Conservation (phyloP, 352 stramenopile species). For the Phytopythium mirpurense region DNA sequence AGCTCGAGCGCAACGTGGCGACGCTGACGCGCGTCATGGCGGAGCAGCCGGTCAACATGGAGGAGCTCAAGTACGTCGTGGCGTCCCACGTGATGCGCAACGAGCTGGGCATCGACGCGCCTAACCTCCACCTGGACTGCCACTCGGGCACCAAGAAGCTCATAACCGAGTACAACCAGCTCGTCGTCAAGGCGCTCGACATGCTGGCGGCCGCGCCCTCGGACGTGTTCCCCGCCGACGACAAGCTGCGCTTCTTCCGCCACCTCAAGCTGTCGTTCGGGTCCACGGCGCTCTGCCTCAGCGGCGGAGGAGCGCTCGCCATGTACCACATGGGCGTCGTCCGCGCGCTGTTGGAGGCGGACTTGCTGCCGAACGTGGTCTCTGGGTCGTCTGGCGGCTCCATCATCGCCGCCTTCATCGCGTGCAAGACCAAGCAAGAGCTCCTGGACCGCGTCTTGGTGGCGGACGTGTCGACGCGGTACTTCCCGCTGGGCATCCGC, state of each 20-base stretch:
- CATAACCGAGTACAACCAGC: constrained; percentile 46
- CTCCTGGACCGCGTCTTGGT: constrained; percentile 46
- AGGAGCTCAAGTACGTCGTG: constrained; percentile 55
- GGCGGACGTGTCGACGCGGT: constrained; percentile 56
- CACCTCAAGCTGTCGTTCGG: constrained; percentile 81
- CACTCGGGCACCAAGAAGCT: constrained; percentile 58
- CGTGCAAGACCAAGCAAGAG: constrained; percentile 84
- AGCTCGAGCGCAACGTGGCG: constrained; percentile 37
- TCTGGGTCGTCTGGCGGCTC: constrained; percentile 90
- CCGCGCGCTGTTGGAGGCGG: constrained; percentile 78
- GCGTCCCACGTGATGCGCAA: constrained; percentile 61
- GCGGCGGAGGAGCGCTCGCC: constrained; percentile 85
- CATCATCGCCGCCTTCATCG: constrained; percentile 84
- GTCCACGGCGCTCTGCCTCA: constrained; percentile 89
- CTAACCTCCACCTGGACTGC: constrained; percentile 46
- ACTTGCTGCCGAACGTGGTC: constrained; percentile 90
- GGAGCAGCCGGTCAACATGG: constrained; percentile 26
- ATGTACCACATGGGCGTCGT: constrained; percentile 96
- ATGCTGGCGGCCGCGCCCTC: constrained; percentile 23
- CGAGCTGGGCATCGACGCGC: constrained; percentile 49
- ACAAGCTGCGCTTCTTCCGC: constrained; percentile 53
- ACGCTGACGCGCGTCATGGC: constrained; percentile 24
- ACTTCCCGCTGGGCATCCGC: constrained; percentile 42
- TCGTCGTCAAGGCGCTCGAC: constrained; percentile 41
- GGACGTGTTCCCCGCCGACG: constrained; percentile 24